Evolutionary conservation across 1,284 basidiomycete species (phyloP).

Genomic region (Thelephora terrestris): DNA sequence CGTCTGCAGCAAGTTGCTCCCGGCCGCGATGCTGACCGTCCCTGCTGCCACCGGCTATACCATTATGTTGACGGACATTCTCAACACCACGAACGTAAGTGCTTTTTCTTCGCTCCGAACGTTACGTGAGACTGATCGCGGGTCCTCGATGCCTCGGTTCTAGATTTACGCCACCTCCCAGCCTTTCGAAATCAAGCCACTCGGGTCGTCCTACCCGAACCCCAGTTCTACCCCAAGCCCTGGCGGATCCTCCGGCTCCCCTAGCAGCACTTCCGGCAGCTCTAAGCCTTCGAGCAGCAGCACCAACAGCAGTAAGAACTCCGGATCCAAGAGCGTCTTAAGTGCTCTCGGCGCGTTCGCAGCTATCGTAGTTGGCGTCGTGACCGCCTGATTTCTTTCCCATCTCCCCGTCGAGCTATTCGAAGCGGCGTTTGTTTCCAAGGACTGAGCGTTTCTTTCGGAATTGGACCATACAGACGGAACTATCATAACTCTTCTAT

Average conservation of each 20-base stretch:
- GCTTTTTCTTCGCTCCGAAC: not conserved
- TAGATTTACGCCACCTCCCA: slow-evolving; percentile 55
- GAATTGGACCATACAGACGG: too few relatives aligned
- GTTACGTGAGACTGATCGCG: slow-evolving; percentile 2
- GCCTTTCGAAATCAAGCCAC: slow-evolving; percentile 57
- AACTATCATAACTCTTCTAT: too few relatives aligned
- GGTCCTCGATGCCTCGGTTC: slow-evolving; percentile 2
- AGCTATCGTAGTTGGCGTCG: not conserved
- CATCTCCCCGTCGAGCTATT: too few relatives aligned
- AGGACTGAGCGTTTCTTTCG: too few relatives aligned
- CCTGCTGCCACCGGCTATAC: slow-evolving; percentile 40
- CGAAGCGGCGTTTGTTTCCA: too few relatives aligned
- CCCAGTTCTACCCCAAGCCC: slow-evolving; percentile 27
- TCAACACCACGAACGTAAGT: slow-evolving; percentile 48
- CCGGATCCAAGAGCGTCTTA: not conserved
- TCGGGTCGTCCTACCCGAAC: slow-evolving; percentile 51
- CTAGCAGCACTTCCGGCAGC: slow-evolving; percentile 13
- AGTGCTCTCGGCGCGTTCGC: not conserved
- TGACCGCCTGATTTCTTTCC: not conserved
- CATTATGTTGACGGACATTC: slow-evolving; percentile 43
- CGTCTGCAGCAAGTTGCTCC: slow-evolving; percentile 50
- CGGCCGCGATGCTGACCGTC: slow-evolving; percentile 34
- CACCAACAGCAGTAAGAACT: not conserved
- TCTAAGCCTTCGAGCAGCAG: not conserved
- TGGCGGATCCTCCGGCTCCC: slow-evolving; percentile 11